Percentiles rank a stretch among this genome's conserved stretches.
Conservation (phyloP, 2,329 filamentous ascomycete species). For the Talaromyces sp. region DNA sequence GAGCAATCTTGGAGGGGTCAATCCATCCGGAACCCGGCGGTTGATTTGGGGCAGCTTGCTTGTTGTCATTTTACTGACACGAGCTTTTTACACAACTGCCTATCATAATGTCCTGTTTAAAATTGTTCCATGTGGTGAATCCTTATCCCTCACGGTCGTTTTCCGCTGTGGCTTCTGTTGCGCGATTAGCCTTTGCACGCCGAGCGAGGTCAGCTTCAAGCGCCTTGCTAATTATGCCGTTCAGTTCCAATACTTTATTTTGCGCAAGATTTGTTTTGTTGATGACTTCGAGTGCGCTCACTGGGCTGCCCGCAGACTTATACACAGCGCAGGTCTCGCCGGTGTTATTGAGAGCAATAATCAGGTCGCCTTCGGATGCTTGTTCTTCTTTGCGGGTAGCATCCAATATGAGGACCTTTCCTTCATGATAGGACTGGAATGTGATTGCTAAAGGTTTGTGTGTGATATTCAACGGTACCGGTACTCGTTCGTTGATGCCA, state of each 20-base stretch:
- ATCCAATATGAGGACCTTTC: constrained; percentile 43
- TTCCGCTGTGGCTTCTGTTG: constrained; percentile 77
- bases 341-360: constrained; percentile 81
- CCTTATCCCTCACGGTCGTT: constrained; percentile 65
- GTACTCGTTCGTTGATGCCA: constrained; percentile 78
- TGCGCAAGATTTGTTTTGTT: constrained; percentile 71
- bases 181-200: constrained; percentile 62
- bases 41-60: constrained; percentile 5
- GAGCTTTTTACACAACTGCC: neutral
- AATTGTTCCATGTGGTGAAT: neutral
- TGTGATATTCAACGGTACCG: constrained; percentile 82
- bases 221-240: constrained; percentile 66
- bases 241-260: constrained; percentile 75
- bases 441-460: constrained; percentile 90
- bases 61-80: constrained; percentile 1
- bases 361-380: constrained; percentile 62
- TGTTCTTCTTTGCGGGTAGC: constrained; percentile 50
- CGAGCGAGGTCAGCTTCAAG: constrained; percentile 71
- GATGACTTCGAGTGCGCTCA: constrained; percentile 75
- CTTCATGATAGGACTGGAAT: constrained; percentile 70
- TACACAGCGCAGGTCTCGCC: constrained; percentile 89
- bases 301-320: constrained; percentile 78
- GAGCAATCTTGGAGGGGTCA: neutral
- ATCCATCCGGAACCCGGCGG: neutral
- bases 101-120: neutral